phyloP scores from a whole-genome alignment of 1,284 basidiomycete genomes.

The Apiotrichum mycotoxinovorans region DNA sequence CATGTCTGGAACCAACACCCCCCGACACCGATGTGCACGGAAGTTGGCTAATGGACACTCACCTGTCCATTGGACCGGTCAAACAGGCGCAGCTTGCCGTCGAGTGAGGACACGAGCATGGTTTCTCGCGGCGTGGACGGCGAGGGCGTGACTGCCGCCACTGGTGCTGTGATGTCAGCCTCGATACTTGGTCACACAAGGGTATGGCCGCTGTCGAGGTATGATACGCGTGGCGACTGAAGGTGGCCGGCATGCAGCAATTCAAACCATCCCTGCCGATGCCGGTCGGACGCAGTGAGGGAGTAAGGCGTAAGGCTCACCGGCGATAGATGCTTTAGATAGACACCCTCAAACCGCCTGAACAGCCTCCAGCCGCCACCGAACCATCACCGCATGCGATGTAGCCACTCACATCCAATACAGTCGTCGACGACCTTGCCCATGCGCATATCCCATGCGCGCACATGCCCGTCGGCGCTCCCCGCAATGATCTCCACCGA shows the following conservation, averaged over 20 bases:
- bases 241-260: too few species aligned
- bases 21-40: not conserved
- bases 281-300: too few species aligned
- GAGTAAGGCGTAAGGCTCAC: too few species aligned
- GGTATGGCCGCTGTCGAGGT: too few species aligned
- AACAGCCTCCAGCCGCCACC: too few species aligned
- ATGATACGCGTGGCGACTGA: too few species aligned
- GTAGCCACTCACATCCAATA: conserved; percentile 74
- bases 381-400: too few species aligned
- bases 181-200: not conserved
- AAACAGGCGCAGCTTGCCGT: conserved; percentile 79
- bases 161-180: conserved; percentile 57
- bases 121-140: conserved; percentile 59
- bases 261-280: too few species aligned
- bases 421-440: conserved; percentile 84
- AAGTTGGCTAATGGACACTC: not conserved
- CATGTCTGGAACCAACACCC: not conserved
- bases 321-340: too few species aligned
- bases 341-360: too few species aligned
- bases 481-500: conserved; percentile 67
- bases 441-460: conserved; percentile 89
- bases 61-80: conserved; percentile 74
- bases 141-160: conserved; percentile 69
- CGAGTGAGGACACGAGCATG: conserved; percentile 78
- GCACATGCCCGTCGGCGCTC: conserved; percentile 84